Evolutionary conservation across 75 land plant species (phyloP), one percentile per base, ranked within the genome.

Genomic region (Selaginella moellendorffii): DNA sequence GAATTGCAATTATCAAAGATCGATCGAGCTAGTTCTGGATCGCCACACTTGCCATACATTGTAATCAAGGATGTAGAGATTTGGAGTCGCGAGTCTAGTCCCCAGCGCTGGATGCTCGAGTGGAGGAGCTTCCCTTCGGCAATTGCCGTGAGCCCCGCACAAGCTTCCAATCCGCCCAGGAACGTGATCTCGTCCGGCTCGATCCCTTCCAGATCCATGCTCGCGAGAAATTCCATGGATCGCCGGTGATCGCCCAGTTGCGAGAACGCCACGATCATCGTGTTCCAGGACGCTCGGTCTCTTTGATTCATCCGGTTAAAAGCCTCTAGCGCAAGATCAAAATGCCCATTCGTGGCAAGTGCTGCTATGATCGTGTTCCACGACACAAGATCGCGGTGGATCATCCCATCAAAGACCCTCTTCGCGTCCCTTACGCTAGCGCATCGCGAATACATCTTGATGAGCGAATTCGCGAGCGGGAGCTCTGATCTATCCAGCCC

Each of bases 221-320:
- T n/a, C n/a, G n/a, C n/a, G 51, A 46, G 18, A 46, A 46, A 18
- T 46, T 46, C 51, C 10, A 46, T 10, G 21, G 60, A 10, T 21
- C 20, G 20, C 60, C 20, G 9, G 8, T 10, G 18, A 46, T 46
- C 51, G 14, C 18, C 14, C 14, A 10, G 18, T 46, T 46, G 10
- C 51, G 18, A 10, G 18, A 69, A 74, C 12, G 59, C 70, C 2
- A 1, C 2, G 23, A 81, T 66, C 77, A 81, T 56, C 20, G 74
- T 67, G 19, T 74, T 74, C 79, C 80, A 81, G 62, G 71, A 71
- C 2, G 64, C 77, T 0, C 2, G 10, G 58, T 68, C 68, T 27
- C 21, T 26, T 2, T 65, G 53, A 20, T 21, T n/a, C 0, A 72
- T 24, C 0, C 8, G 29, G 18, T 66, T 66, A 61, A n/a, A n/a